Percentiles rank a stretch among this genome's conserved stretches.
Evolutionary conservation across 1,139 yeast species (phyloP).

Genomic region (Candida anutae): DNA sequence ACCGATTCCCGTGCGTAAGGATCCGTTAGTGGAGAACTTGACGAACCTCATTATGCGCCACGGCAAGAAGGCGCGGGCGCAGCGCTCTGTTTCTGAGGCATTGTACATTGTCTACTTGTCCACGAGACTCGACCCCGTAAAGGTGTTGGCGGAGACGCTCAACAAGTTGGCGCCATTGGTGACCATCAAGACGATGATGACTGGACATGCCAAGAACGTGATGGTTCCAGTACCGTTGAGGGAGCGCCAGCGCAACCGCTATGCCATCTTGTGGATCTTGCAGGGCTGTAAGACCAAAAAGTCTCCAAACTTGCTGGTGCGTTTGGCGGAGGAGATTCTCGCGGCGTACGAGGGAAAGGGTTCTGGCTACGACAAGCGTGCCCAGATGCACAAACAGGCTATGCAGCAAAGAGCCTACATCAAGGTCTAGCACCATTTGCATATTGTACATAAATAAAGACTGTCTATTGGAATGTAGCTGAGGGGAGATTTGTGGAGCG

Average conservation of each 20-base stretch:
- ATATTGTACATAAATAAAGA: no score
- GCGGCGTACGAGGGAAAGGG: slow-evolving; percentile 74
- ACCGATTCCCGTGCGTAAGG: slow-evolving; percentile 56
- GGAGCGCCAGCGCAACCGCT: slow-evolving; percentile 75
- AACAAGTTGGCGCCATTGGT: slow-evolving; percentile 84
- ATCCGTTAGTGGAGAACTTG: slow-evolving; percentile 68
- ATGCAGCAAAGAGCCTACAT: slow-evolving; percentile 74
- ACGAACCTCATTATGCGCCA: slow-evolving; percentile 87
- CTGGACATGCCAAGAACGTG: slow-evolving; percentile 78
- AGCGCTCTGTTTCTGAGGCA: slow-evolving; percentile 66
- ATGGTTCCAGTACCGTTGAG: slow-evolving; percentile 79
- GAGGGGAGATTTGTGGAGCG: no score
- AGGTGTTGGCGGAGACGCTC: slow-evolving; percentile 62
- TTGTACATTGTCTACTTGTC: slow-evolving; percentile 71
- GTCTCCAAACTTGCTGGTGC: slow-evolving; percentile 74
- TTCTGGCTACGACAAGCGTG: slow-evolving; percentile 77
- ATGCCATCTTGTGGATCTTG: slow-evolving; percentile 84
- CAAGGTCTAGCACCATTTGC: no score
- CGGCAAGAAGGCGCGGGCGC: slow-evolving; percentile 83
- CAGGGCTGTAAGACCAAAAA: slow-evolving; percentile 78
- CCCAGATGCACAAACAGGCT: slow-evolving; percentile 78
- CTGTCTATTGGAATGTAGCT: no score
- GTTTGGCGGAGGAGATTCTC: slow-evolving; percentile 84
- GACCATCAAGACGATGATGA: slow-evolving; percentile 67
- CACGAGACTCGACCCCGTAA: slow-evolving; percentile 69